Base-by-base conservation (phyloP, 768 basidiomycete species). In the Russula sp. region DNA sequence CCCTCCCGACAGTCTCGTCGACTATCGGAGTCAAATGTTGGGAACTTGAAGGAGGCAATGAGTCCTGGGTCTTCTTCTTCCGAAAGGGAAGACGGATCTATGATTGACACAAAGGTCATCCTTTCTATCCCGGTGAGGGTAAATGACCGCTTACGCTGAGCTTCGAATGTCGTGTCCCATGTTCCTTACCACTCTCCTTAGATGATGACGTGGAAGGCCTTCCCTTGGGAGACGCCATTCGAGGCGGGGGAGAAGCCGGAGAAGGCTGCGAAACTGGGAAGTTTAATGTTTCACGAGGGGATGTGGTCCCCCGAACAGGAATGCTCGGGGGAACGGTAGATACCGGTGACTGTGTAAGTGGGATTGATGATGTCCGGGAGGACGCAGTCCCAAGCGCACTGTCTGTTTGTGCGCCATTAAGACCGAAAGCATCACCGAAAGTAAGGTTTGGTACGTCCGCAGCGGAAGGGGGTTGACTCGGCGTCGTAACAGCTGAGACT, bases 11-110 rank as follows among this genome's bases (percentile, higher is more conserved):
- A 0, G 76, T 73, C 66, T 83, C 81, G 64, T 84, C 82, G 30
- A 76, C 73, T 26, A 83, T 49, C 74, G 75, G 22, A 76, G 76
- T 53, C 76, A 75, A 36, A 48, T 65, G 71, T 28, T 71, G 71
- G 10, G 76, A 66, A 5, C 76, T 69, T 44, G 78, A 75, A 3
- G 77, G 69, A 42, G 78, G 76, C 63, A 82, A 74, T 50, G 81
- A 74, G 18, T 81, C 78, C 51, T 85, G 80, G 52, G 84, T 79
- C 69, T 84, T 88, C 80, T 89, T 89, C 76, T 81, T 86, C 40
- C 86, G 85, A 70, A 93, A 93, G 0, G 89, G 90, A 64, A 93
- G 74, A 59, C 89, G 90, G 67, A 93, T 82, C 90, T 54, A 88
- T 66, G 48, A 59, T 69, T 40, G 32, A 57, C 66, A 56, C 22